Conservation (phyloP, 768 basidiomycete species). For the Suillus ampliporus region DNA sequence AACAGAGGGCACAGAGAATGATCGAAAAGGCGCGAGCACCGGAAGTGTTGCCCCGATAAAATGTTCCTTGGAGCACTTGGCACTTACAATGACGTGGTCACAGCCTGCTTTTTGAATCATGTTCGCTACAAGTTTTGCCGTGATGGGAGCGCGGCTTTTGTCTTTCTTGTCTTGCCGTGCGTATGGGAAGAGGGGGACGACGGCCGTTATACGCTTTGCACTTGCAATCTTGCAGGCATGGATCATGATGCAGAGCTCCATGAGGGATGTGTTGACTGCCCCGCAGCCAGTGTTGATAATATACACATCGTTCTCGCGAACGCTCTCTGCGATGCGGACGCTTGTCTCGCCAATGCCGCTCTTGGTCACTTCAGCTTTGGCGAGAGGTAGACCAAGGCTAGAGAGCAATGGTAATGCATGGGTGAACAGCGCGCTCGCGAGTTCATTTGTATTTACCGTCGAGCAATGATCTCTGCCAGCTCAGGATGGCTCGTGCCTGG, state of each 20-base stretch:
- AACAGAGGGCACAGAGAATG: background rate
- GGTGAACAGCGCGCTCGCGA: constrained; percentile 17
- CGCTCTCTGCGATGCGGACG: constrained; percentile 92
- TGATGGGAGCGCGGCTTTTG: constrained; percentile 97
- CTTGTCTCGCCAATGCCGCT: constrained; percentile 92
- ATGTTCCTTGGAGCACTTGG: constrained; percentile 8
- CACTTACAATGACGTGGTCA: constrained; percentile 94
- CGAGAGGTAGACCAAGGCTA: constrained; percentile 89
- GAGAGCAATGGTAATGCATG: constrained; percentile 31
- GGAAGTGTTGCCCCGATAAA: background rate
- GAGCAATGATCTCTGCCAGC: constrained; percentile 91
- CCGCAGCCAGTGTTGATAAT: constrained; percentile 94
- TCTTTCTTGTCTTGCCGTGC: constrained; percentile 99
- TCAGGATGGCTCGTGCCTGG: constrained; percentile 95
- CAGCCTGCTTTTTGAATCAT: constrained; percentile 93
- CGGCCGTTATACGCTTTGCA: constrained; percentile 97
- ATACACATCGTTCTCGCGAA: constrained; percentile 98
- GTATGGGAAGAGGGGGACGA: constrained; percentile 96
- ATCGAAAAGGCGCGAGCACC: background rate
- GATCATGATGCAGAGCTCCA: constrained; percentile 99
- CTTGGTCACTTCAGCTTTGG: constrained; percentile 85
- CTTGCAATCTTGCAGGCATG: constrained; percentile 99
- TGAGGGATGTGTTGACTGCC: constrained; percentile 89
- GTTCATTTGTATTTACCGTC: constrained; percentile 62
- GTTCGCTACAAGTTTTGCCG: constrained; percentile 97